Conservation (phyloP, 441 rosid genomes). For the Corymbia citriodora region DNA sequence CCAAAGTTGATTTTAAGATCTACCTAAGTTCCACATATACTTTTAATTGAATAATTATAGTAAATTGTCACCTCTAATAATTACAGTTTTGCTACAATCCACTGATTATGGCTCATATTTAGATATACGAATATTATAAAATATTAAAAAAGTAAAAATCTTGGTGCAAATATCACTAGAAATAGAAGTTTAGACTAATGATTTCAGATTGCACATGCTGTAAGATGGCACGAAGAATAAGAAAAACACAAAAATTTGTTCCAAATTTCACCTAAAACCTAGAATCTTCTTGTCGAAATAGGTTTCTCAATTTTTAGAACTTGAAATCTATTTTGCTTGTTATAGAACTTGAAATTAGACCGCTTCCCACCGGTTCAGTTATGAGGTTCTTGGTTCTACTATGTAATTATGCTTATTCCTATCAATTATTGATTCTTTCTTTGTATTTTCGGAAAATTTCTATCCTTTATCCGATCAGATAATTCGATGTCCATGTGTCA, state of each 20-base stretch:
- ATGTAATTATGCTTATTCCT: background rate
- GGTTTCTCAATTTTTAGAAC: background rate
- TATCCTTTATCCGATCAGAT: background rate
- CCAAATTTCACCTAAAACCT: background rate
- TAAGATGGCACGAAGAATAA: too few relatives aligned
- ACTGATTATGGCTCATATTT: fast-evolving
- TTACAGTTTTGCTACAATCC: too few relatives aligned
- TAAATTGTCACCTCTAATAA: too few relatives aligned
- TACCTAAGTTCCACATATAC: fast-evolving
- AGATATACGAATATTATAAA: too few relatives aligned
- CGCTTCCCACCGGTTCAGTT: background rate
- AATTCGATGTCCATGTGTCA: background rate
- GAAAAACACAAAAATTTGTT: too few relatives aligned
- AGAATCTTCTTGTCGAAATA: too few relatives aligned
- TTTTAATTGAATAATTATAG: too few relatives aligned
- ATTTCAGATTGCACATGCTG: fast-evolving
- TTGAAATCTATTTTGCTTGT: background rate
- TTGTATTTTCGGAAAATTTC: background rate
- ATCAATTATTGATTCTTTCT: background rate
- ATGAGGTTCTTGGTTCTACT: too few relatives aligned
- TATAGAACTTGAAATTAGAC: background rate
- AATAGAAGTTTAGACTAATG: too few relatives aligned
- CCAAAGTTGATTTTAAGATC: too few relatives aligned
- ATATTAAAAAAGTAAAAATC: too few relatives aligned
- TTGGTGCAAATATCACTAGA: too few relatives aligned